Percentiles rank a stretch among this genome's conserved stretches.
These are phyloP conservation scores for Chionographis japonica DNA, from an alignment of 106 monocot species.

Conservation along the genomic window DNA sequence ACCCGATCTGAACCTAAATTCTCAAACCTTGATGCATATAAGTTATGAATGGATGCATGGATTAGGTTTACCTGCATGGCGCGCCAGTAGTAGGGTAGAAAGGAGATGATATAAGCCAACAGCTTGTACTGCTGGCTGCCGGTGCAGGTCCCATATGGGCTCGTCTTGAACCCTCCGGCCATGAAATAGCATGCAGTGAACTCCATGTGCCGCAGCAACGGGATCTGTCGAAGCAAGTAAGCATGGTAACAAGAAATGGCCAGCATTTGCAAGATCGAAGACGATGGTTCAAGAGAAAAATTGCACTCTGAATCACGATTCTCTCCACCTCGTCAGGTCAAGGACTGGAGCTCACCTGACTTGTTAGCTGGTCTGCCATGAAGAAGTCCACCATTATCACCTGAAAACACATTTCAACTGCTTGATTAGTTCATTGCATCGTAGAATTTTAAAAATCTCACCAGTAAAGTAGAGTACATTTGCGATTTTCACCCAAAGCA, in stretches of 20 bases:
- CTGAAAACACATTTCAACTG: constrained; percentile 16
- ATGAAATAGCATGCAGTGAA: constrained; percentile 86
- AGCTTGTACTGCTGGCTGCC: constrained; percentile 61
- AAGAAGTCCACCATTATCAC: constrained; percentile 94
- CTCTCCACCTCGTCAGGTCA: not conserved
- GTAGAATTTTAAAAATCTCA: too few species aligned
- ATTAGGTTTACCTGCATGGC: constrained; percentile 72
- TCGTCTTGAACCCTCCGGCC: constrained; percentile 40
- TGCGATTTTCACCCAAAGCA: too few species aligned
- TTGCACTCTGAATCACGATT: not conserved
- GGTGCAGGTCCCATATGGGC: constrained; percentile 64
- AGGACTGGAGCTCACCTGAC: constrained; percentile 50
- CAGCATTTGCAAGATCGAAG: not conserved
- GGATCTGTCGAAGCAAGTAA: constrained; percentile 46
- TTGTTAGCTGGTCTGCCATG: constrained; percentile 98
- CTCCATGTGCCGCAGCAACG: constrained; percentile 85
- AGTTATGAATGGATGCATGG: too few species aligned
- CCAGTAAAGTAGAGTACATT: too few species aligned
- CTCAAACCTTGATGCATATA: too few species aligned
- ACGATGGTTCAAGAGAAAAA: too few species aligned
- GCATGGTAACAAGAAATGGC: not conserved
- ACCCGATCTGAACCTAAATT: too few species aligned
- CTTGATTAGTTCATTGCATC: too few species aligned
- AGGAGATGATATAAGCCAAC: constrained; percentile 71
- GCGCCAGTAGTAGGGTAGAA: constrained; percentile 96